A percentile compares a stretch with the other conserved stretches of the same genome.
phyloP scores from a whole-genome alignment of 495 filamentous ascomycete species.

The Penicillium coffeae region DNA sequence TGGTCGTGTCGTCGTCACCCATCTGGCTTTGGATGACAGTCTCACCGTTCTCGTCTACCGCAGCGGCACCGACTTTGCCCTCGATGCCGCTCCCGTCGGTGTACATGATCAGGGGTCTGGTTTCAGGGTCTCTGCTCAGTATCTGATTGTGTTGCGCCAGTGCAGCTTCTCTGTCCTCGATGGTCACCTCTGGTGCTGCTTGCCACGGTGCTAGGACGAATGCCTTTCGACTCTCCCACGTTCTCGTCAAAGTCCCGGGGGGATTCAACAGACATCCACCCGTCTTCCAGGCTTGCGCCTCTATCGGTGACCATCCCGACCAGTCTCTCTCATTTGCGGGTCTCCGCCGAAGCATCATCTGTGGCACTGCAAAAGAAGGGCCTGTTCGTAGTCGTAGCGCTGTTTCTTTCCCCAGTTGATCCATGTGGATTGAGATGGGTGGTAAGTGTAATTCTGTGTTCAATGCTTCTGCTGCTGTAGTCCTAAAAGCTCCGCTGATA shows the following conservation, averaged over 20 bases:
- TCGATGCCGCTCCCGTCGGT: slow-evolving; percentile 14
- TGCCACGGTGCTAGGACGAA: slow-evolving; percentile 15
- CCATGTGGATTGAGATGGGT: slow-evolving; percentile 10
- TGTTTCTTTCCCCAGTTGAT: slow-evolving; percentile 11
- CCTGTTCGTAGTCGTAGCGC: slow-evolving; percentile 7
- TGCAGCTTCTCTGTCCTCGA: slow-evolving; percentile 10
- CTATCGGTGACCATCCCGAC: slow-evolving; percentile 9
- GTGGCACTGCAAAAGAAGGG: too few species aligned
- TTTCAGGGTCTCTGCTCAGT: not conserved
- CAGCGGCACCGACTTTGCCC: slow-evolving; percentile 5
- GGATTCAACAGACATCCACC: slow-evolving; percentile 11
- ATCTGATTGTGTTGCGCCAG: too few species aligned
- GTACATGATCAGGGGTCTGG: slow-evolving; percentile 2
- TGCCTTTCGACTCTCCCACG: slow-evolving; percentile 16
- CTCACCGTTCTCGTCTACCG: not conserved
- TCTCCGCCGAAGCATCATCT: too few species aligned
- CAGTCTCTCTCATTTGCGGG: too few species aligned
- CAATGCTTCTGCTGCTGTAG: not conserved
- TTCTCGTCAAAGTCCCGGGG: slow-evolving; percentile 1
- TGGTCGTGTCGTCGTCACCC: not conserved
- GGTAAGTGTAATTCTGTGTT: slow-evolving; percentile 12
- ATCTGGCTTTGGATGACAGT: slow-evolving; percentile 2
- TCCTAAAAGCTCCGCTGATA: slow-evolving; percentile 12
- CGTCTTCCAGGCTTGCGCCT: slow-evolving; percentile 13
- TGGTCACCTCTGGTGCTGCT: slow-evolving; percentile 8